These are phyloP conservation scores for Hymenoscyphus occultus DNA, from an alignment of 2,329 filamentous ascomycete species.

Conservation along the genomic window DNA sequence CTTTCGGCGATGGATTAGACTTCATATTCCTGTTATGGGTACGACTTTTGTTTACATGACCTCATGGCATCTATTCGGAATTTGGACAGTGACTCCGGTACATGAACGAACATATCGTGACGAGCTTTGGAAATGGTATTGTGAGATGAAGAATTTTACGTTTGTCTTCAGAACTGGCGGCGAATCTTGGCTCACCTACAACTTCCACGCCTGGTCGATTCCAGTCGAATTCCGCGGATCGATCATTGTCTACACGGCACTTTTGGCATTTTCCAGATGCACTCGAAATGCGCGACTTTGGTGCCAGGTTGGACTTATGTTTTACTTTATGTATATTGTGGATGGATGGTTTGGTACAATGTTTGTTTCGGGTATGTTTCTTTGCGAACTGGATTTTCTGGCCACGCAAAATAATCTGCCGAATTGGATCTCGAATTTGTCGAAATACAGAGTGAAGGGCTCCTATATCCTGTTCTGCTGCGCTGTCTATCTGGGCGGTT, in stretches of 20 bases:
- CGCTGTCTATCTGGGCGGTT: slow-evolving; percentile 57
- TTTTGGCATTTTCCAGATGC: slow-evolving; percentile 25
- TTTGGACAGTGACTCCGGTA: slow-evolving; percentile 28
- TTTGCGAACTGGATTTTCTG: slow-evolving; percentile 58
- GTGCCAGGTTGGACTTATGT: slow-evolving; percentile 50
- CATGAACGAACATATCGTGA: slow-evolving; percentile 32
- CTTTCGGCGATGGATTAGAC: slow-evolving; percentile 46
- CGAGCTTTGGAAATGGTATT: slow-evolving; percentile 46
- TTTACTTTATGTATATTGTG: slow-evolving; percentile 64
- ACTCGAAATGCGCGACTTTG: slow-evolving; percentile 51
- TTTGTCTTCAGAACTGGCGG: slow-evolving; percentile 59
- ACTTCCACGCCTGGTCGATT: slow-evolving; percentile 55
- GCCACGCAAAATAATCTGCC: slow-evolving; percentile 50
- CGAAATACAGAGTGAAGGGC: slow-evolving; percentile 48
- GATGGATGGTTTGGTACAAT: slow-evolving; percentile 61
- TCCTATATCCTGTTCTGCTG: slow-evolving; percentile 50
- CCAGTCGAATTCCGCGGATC: slow-evolving; percentile 37
- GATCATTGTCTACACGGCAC: slow-evolving; percentile 7
- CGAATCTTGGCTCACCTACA: slow-evolving; percentile 51
- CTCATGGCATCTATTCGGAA: slow-evolving; percentile 14
- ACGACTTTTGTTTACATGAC: slow-evolving; percentile 39
- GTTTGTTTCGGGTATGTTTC: slow-evolving; percentile 58
- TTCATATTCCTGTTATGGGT: slow-evolving; percentile 45
- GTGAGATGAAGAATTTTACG: slow-evolving; percentile 64
- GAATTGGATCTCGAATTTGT: slow-evolving; percentile 43